Evolutionary conservation across 2,329 filamentous ascomycete species (phyloP).

Genomic region (Bimuria novae-zelandiae): DNA sequence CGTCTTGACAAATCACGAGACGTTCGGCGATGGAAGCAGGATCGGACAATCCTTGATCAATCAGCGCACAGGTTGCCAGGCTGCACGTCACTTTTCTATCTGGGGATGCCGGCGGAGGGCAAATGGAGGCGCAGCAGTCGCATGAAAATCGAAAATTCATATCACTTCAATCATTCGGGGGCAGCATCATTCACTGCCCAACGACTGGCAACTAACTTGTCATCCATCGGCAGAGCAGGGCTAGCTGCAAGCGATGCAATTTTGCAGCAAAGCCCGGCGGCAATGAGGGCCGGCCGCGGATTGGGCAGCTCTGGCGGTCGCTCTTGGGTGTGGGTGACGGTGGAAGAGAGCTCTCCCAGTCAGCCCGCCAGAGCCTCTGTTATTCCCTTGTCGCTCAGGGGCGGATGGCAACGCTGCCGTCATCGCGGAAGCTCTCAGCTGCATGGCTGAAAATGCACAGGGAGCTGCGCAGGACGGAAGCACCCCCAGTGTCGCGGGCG

Average conservation of each 20-base stretch:
- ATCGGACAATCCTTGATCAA: neutral
- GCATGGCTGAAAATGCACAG: no score
- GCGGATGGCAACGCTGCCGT: neutral
- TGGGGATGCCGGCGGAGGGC: no score
- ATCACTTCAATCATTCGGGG: no score
- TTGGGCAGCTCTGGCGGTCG: neutral
- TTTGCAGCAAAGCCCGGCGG: slow-evolving; percentile 5
- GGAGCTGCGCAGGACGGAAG: neutral
- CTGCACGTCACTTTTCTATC: no score
- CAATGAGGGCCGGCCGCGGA: slow-evolving; percentile 18
- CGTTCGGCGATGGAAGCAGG: slow-evolving; percentile 18
- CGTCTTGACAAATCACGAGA: slow-evolving; percentile 22
- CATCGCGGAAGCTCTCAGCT: no score
- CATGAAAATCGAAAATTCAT: no score
- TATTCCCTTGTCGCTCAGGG: slow-evolving; percentile 8
- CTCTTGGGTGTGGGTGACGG: slow-evolving; percentile 5
- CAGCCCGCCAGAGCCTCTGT: slow-evolving; percentile 17
- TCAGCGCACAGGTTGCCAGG: neutral
- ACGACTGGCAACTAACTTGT: neutral
- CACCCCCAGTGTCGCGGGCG: neutral
- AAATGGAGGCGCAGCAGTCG: no score
- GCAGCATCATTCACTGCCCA: neutral
- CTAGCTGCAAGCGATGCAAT: neutral
- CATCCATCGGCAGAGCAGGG: neutral
- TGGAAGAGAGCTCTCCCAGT: slow-evolving; percentile 15